A percentile compares a stretch with the other conserved stretches of the same genome.
These are phyloP conservation scores for Oleoguttula mirabilis DNA, from an alignment of 495 filamentous ascomycete species.

Conservation along the genomic window DNA sequence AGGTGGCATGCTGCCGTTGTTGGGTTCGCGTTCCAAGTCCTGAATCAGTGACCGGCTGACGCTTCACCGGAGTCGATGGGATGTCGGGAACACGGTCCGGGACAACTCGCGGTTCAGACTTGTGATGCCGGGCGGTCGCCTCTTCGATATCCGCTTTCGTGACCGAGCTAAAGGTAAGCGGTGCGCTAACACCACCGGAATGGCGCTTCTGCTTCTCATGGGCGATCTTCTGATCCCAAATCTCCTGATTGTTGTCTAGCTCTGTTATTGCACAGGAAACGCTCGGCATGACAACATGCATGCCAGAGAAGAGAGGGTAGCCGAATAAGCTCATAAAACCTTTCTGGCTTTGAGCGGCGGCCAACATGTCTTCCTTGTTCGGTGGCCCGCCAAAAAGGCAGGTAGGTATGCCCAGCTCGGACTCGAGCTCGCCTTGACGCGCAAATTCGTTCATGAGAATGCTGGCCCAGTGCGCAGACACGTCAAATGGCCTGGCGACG, in stretches of 20 bases:
- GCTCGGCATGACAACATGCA: constrained; percentile 69
- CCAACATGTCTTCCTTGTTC: constrained; percentile 64
- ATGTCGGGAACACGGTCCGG: constrained; percentile 1
- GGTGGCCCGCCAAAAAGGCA: constrained; percentile 75
- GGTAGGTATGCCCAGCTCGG: constrained; percentile 70
- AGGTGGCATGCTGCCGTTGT: constrained; percentile 5
- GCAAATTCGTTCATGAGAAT: constrained; percentile 90
- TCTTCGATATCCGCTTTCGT: constrained; percentile 16
- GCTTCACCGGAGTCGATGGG: constrained; percentile 1
- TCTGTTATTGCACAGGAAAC: constrained; percentile 75
- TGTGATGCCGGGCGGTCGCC: constrained; percentile 6
- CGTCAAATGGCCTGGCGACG: constrained; percentile 67
- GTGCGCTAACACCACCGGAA: constrained; percentile 3
- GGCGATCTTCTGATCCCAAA: constrained; percentile 60
- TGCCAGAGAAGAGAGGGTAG: constrained; percentile 73
- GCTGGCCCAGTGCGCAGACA: constrained; percentile 75
- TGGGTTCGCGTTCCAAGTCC: background rate
- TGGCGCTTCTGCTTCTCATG: constrained; percentile 32
- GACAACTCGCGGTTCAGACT: constrained; percentile 10
- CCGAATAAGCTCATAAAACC: constrained; percentile 96
- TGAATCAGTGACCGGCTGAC: background rate
- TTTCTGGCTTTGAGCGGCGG: constrained; percentile 77
- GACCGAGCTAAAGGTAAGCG: constrained; percentile 14
- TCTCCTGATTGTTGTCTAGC: constrained; percentile 56
- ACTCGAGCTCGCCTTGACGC: constrained; percentile 84